Evolutionary conservation across 345 rosid species (phyloP).

Genomic region (Sonneratia alba): DNA sequence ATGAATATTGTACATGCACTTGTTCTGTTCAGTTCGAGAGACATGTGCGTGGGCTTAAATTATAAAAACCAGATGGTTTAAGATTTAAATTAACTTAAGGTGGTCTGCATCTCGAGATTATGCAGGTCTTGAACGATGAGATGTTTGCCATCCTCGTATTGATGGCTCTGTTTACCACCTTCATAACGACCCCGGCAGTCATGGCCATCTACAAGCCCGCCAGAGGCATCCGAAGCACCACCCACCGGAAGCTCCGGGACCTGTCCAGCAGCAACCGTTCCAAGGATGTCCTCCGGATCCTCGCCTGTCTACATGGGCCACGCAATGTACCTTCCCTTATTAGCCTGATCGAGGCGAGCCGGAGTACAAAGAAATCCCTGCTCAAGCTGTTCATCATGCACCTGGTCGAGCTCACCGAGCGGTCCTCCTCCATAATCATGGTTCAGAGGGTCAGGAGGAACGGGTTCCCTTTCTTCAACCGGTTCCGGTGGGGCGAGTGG

Average conservation of each 20-base stretch:
- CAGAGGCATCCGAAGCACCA: constrained; percentile 13
- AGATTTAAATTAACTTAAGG: no score
- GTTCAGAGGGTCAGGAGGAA: constrained; percentile 52
- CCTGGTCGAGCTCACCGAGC: constrained; percentile 72
- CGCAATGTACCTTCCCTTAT: constrained; percentile 59
- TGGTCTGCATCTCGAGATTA: no score
- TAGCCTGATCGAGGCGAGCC: constrained; percentile 48
- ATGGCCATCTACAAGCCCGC: constrained; percentile 67
- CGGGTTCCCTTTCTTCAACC: constrained; percentile 62
- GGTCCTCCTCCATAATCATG: constrained; percentile 69
- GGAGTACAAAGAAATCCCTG: constrained; percentile 45
- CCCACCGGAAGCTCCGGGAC: constrained; percentile 45
- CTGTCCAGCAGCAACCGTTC: constrained; percentile 24
- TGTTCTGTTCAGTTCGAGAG: no score
- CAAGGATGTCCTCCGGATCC: constrained; percentile 45
- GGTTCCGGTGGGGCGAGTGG: constrained; percentile 41
- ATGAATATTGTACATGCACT: no score
- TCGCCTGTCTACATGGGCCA: constrained; percentile 63
- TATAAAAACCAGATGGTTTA: no score
- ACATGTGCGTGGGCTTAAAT: no score
- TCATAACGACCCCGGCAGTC: constrained; percentile 66
- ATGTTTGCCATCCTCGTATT: constrained; percentile 62
- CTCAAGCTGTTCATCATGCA: constrained; percentile 70
- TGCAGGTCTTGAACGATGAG: constrained; percentile 78
- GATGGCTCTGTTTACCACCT: constrained; percentile 86